A percentile compares a stretch with the other conserved stretches of the same genome.
These are phyloP conservation scores for Fraxinus velutina DNA, from an alignment of 305 asterid genomes.

Conservation along the genomic window DNA sequence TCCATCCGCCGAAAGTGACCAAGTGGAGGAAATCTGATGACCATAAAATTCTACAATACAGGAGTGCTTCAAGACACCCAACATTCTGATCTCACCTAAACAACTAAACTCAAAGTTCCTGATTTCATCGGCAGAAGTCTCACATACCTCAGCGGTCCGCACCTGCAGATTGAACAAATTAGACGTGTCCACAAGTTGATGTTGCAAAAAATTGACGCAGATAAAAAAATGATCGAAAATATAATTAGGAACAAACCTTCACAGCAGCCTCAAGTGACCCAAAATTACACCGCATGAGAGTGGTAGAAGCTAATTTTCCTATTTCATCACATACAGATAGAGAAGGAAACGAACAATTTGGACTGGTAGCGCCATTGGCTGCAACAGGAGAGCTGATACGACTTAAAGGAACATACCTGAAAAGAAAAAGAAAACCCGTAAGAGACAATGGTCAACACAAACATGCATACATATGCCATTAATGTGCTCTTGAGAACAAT, in stretches of 20 bases:
- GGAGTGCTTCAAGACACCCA: conserved; percentile 68
- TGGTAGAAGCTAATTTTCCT: conserved; percentile 50
- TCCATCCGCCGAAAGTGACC: conserved; percentile 56
- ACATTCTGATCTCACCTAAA: conserved; percentile 80
- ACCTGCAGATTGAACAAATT: conserved; percentile 51
- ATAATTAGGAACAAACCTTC: conserved; percentile 46
- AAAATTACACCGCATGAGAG: conserved; percentile 61
- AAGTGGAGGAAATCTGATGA: conserved; percentile 79
- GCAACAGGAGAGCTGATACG: conserved; percentile 46
- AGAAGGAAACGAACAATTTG: conserved; percentile 60
- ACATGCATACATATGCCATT: not conserved
- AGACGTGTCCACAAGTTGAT: not conserved
- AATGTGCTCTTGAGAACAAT: not conserved
- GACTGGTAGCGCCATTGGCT: conserved; percentile 37
- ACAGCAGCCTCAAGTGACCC: conserved; percentile 66
- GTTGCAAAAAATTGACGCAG: not conserved
- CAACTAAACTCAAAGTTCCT: conserved; percentile 68
- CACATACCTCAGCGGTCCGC: conserved; percentile 56
- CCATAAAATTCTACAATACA: conserved; percentile 77
- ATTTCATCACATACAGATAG: conserved; percentile 55
- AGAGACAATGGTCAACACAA: not conserved
- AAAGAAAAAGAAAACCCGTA: conserved; percentile 21
- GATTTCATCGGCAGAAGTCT: conserved; percentile 57
- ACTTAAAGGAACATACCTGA: conserved; percentile 80
- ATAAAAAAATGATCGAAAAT: not conserved